phyloP scores from a whole-genome alignment of 805 yeast genomes.

The Wickerhamomyces kurtzmanii region DNA sequence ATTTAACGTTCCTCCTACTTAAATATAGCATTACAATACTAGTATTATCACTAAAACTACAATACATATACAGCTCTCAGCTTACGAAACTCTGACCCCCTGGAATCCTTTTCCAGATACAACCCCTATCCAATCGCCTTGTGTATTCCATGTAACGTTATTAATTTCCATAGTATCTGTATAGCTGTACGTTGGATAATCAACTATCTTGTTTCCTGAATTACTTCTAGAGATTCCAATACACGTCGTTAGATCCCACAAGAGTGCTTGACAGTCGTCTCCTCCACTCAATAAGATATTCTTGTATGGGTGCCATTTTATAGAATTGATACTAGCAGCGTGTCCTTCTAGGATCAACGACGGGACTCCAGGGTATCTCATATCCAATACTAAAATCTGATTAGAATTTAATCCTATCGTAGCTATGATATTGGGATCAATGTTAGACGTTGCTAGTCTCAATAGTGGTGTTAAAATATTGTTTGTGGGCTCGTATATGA shows the following conservation, averaged over 20 bases:
- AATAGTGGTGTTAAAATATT: constrained; percentile 42
- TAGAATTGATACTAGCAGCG: constrained; percentile 55
- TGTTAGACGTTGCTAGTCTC: constrained; percentile 66
- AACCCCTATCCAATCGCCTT: constrained; percentile 77
- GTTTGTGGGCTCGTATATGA: constrained; percentile 67
- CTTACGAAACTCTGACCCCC: constrained; percentile 19
- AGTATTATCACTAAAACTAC: too few species aligned
- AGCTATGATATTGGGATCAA: constrained; percentile 77
- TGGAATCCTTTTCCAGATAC: constrained; percentile 26
- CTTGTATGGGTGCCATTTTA: constrained; percentile 78
- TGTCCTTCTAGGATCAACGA: constrained; percentile 62
- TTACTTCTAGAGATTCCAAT: neutral
- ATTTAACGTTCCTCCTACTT: too few species aligned
- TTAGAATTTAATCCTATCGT: constrained; percentile 67
- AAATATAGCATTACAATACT: too few species aligned
- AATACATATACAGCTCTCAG: too few species aligned
- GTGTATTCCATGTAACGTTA: constrained; percentile 61
- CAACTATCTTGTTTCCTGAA: constrained; percentile 4
- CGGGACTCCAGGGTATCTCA: constrained; percentile 84
- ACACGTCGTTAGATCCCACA: constrained; percentile 43
- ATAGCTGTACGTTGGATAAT: constrained; percentile 34
- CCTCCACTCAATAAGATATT: constrained; percentile 55
- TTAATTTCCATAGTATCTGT: constrained; percentile 66
- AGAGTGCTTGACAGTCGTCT: constrained; percentile 63
- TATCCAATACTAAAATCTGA: constrained; percentile 62